Conservation (phyloP, 164 flowering plant genomes). For the Tetracentron sinense region DNA sequence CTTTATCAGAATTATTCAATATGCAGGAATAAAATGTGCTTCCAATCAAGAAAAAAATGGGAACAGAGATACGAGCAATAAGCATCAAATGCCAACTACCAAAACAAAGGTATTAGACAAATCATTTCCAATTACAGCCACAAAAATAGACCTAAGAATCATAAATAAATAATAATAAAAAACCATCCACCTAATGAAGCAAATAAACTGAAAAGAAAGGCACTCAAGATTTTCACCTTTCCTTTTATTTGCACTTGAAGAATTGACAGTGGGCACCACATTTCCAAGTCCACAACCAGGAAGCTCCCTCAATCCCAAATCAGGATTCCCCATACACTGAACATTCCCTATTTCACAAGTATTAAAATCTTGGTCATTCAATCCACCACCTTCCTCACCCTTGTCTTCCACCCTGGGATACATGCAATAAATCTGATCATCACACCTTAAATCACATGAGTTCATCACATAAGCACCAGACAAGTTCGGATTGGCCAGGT, state of each 20-base stretch:
- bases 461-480: conserved; percentile 47
- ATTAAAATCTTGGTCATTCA: conserved; percentile 44
- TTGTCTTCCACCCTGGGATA: conserved; percentile 43
- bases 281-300: conserved; percentile 36
- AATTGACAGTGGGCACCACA: conserved; percentile 16
- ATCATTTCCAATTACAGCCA: no score
- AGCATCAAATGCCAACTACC: no score
- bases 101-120: no score
- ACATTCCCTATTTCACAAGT: conserved; percentile 61
- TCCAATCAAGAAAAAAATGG: no score
- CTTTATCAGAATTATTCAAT: no score
- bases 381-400: conserved; percentile 26
- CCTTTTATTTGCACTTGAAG: conserved; percentile 39
- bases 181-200: no score
- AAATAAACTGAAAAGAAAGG: no score
- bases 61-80: no score
- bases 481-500: conserved; percentile 24
- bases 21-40: no score
- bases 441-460: conserved; percentile 68
- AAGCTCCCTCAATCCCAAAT: conserved; percentile 32
- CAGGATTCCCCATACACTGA: conserved; percentile 50
- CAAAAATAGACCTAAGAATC: no score
- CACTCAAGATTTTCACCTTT: no score
- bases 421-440: conserved; percentile 69
- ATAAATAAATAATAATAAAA: no score